Percentiles rank a stretch among this genome's conserved stretches.
phyloP scores from a whole-genome alignment of 2,329 filamentous ascomycete genomes.

The Venturia carpophila region DNA sequence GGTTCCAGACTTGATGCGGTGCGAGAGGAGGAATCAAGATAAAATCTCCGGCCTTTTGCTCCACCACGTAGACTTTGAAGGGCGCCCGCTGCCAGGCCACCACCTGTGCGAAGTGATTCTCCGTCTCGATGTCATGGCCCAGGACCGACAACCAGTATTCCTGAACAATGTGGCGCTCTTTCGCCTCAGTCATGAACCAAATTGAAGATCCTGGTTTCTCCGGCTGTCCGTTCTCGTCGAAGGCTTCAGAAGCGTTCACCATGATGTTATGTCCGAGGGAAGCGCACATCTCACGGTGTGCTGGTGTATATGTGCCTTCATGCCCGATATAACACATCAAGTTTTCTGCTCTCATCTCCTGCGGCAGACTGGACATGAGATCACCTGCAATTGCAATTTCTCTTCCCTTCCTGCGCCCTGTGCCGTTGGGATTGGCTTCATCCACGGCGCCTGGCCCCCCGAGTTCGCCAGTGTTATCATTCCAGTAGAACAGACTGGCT shows the following conservation, averaged over 20 bases:
- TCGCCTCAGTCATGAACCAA: slow-evolving; percentile 98
- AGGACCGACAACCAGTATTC: slow-evolving; percentile 92
- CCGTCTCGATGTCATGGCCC: slow-evolving; percentile 93
- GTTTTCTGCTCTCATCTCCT: slow-evolving; percentile 85
- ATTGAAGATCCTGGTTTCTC: slow-evolving; percentile 78
- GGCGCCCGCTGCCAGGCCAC: slow-evolving; percentile 93
- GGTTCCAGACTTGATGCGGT: slow-evolving; percentile 97
- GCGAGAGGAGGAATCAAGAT: slow-evolving; percentile 89
- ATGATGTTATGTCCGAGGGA: slow-evolving; percentile 96
- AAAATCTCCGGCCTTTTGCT: slow-evolving; percentile 84
- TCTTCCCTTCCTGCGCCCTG: slow-evolving; percentile 44
- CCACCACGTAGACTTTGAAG: slow-evolving; percentile 86
- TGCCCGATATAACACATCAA: slow-evolving; percentile 98
- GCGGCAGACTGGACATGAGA: slow-evolving; percentile 85
- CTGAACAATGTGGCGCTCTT: slow-evolving; percentile 80
- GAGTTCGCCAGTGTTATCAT: slow-evolving; percentile 60
- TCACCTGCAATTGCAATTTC: slow-evolving; percentile 71
- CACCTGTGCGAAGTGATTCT: slow-evolving; percentile 92
- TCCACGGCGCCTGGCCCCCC: slow-evolving; percentile 49
- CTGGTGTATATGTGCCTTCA: slow-evolving; percentile 92
- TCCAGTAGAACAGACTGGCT: slow-evolving; percentile 78
- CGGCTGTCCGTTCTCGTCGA: slow-evolving; percentile 59
- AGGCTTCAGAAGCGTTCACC: slow-evolving; percentile 72
- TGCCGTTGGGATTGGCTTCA: slow-evolving; percentile 35
- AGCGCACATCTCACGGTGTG: slow-evolving; percentile 96